Evolutionary conservation across 495 filamentous ascomycete species (phyloP).

Genomic region (Tuber indicum): DNA sequence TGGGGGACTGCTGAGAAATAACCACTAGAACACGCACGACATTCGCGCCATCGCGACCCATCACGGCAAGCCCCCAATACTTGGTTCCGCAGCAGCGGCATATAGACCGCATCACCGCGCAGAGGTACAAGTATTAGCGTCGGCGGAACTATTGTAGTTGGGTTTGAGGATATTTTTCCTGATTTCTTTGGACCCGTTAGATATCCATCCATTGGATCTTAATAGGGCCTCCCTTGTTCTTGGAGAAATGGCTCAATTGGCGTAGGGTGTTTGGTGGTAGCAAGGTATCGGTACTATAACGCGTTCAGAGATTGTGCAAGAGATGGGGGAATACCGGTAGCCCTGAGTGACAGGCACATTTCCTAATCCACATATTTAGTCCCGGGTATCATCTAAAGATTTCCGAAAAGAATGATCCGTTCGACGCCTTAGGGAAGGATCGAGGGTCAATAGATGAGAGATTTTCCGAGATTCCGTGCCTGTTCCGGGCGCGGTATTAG

Average conservation of each 20-base stretch:
- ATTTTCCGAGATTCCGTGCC: not conserved
- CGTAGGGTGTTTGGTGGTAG: not conserved
- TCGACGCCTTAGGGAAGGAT: not conserved
- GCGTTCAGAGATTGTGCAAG: not conserved
- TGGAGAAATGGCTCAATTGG: slow-evolving; percentile 3
- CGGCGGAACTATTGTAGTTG: not conserved
- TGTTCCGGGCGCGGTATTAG: not conserved
- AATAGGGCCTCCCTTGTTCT: not conserved
- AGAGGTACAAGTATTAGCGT: not conserved
- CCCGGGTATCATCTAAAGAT: not conserved
- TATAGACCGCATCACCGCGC: not conserved
- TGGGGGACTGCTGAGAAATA: not conserved
- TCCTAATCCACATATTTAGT: not conserved
- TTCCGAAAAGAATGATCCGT: not conserved
- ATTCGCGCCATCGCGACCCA: not conserved
- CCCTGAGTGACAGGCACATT: not conserved
- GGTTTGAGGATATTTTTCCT: not conserved
- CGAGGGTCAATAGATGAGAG: not conserved
- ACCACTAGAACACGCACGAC: not conserved
- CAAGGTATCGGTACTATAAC: not conserved
- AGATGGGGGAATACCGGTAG: not conserved
- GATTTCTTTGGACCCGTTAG: not conserved
- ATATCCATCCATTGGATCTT: not conserved
- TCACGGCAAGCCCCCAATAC: not conserved
- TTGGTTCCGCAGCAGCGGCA: not conserved